Evolutionary conservation across 1,284 basidiomycete genomes (phyloP).

Genomic region (Ceratobasidium sp.): DNA sequence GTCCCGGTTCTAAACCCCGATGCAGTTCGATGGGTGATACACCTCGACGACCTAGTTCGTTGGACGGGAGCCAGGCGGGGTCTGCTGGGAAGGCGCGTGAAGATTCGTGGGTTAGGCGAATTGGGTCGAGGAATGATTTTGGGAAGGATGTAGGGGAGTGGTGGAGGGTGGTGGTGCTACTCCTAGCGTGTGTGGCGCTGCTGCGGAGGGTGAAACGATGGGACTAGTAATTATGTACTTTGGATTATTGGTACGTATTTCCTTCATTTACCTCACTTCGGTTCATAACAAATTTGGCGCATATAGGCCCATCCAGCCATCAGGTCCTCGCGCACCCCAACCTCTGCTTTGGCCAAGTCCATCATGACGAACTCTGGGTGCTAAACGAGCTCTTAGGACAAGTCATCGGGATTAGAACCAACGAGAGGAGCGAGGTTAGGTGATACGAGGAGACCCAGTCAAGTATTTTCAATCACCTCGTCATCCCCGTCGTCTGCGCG

Average conservation of each 20-base stretch:
- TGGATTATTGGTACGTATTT: no score
- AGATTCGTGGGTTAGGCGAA: neutral
- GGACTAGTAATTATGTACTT: conserved; percentile 50
- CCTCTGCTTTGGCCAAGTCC: conserved; percentile 71
- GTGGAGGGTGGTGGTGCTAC: neutral
- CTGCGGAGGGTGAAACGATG: conserved; percentile 5
- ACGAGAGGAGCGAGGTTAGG: no score
- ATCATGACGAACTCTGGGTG: conserved; percentile 79
- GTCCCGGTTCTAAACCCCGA: neutral
- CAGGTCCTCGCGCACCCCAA: conserved; percentile 83
- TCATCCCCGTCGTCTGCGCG: no score
- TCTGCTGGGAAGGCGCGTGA: no score
- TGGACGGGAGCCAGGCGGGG: conserved; percentile 17
- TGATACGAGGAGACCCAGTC: no score
- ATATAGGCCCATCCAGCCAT: conserved; percentile 88
- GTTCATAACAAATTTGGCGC: no score
- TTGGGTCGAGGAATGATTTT: neutral
- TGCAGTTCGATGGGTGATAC: conserved; percentile 18
- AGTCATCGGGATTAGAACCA: no score
- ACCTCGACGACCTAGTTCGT: neutral
- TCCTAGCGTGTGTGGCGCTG: conserved; percentile 12
- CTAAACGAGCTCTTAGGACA: conserved; percentile 83
- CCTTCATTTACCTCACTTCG: no score
- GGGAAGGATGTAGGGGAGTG: neutral
- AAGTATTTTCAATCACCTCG: no score